Base-by-base conservation (phyloP, 495 filamentous ascomycete species). In the Podospora pseudoanserina region DNA sequence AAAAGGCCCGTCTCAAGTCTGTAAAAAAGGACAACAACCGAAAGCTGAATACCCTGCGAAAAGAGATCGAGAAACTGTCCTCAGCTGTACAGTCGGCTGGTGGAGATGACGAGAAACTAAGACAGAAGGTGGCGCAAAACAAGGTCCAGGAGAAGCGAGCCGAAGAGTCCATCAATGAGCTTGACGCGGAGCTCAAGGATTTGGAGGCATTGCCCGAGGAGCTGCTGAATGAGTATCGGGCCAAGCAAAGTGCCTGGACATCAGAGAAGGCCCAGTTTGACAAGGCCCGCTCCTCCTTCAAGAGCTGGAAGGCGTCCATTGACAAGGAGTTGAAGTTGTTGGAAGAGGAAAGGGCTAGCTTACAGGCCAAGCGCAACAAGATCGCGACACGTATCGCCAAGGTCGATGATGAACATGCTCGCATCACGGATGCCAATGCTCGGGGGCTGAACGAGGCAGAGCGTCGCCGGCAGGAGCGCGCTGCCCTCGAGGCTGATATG, bases 11-110 rank as follows among this genome's bases (percentile, higher is more conserved):
- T 20, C 84, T 91, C 72, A 94, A 91, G 75, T 86, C 89, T 49
- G 84, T 84, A 61, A 90, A 90, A 68, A 94, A 91, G 74, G 92
- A 96, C 32, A 92, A 94, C 76, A 91, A 92, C 75, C 80, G 87
- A 65, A 86, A 85, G 60, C 80, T 90, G 68, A 88, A 90, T 58
- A 83, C 86, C 39, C 77, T 92, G 64, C 88, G 86, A 71, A 96
- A 89, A 78, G 93, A 97, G 71, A 87, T 94, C 64, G 91, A 96
- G 71, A 90, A 87, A 64, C 87, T 90, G 63, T 87, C 84, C 57
- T 77, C 76, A n/a, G 83, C 85, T 44, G 90, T 90, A 69, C 85
- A 84, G 72, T 89, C 89, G 53, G 88, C 91, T 62, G 91, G 91
- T 69, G 89, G 88, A 61, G 89, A 89, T 71, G 94, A 97, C 74